Evolutionary conservation across 2,329 filamentous ascomycete species (phyloP).

Genomic region (Aureobasidium subglaciale): DNA sequence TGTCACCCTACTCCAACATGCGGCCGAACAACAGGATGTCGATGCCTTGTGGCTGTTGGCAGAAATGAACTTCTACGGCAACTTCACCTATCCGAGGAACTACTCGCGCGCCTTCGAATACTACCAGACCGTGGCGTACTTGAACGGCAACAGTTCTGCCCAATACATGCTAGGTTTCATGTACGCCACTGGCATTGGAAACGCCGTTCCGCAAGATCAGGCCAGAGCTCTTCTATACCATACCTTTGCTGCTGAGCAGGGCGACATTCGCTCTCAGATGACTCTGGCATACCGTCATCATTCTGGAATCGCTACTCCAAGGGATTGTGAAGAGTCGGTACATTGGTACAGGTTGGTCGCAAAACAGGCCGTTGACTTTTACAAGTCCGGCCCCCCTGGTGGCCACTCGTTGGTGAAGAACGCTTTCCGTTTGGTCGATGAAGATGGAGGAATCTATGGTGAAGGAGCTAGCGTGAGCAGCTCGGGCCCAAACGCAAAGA

Average conservation of each 20-base stretch:
- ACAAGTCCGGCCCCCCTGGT: conserved; percentile 82
- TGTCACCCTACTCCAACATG: conserved; percentile 51
- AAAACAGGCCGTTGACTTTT: conserved; percentile 84
- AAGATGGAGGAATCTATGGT: conserved; percentile 86
- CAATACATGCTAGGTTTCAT: conserved; percentile 95
- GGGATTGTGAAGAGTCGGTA: conserved; percentile 77
- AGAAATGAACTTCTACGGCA: conserved; percentile 95
- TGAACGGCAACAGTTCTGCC: conserved; percentile 81
- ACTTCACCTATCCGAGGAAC: conserved; percentile 79
- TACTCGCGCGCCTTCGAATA: conserved; percentile 71
- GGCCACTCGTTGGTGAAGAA: conserved; percentile 72
- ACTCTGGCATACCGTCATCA: conserved; percentile 82
- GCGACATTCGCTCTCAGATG: conserved; percentile 85
- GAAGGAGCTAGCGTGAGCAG: conserved; percentile 89
- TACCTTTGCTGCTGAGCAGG: conserved; percentile 80
- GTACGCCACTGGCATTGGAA: conserved; percentile 87
- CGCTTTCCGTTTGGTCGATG: conserved; percentile 80
- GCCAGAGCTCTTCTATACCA: conserved; percentile 90
- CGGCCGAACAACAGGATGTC: conserved; percentile 53
- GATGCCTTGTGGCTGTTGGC: conserved; percentile 86
- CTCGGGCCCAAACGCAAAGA: conserved; percentile 73
- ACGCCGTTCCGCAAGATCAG: conserved; percentile 74
- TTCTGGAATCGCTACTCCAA: conserved; percentile 73
- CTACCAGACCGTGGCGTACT: conserved; percentile 69
- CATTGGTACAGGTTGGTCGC: conserved; percentile 90